Evolutionary conservation across 1,284 basidiomycete species (phyloP), one percentile per base, ranked within the genome.

Genomic region (Tilletia caries): DNA sequence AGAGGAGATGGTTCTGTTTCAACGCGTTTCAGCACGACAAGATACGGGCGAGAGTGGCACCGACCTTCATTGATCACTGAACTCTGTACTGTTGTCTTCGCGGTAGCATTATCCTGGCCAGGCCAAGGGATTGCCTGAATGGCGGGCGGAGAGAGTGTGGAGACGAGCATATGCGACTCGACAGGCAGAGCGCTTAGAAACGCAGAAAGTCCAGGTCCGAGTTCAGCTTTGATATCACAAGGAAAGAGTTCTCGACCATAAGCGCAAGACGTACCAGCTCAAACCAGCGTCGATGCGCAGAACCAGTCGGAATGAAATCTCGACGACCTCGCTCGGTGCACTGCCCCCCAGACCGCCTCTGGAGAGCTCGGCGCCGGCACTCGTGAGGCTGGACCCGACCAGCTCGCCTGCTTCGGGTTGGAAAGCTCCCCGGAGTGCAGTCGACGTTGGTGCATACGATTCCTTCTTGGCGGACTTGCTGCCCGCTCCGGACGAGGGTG

Each of bases 101-200:
- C 25, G 15, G 54, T 37, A 23, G 68, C 60, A 0, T 67, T 65
- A 29, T 76, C 71, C 23, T 74, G 73, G 34, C 50, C 52, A 1
- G 79, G 81, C 81, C 81, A 83, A n/a, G 77, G 73, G 46, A 83
- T 76, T 64, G 73, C 75, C 64, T 83, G 81, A 0, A 83, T 48
- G 5, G 81, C 80, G 3, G 80, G 73, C 0, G 81, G 81, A 8
- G 68, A 67, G 0, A 67, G 67, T 15, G 81, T 81, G 54, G 76
- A 74, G 64, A 83, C 75, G 29, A 83, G 71, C 67, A 83, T 67
- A 44, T 81, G 71, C 1, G 75, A 71, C 8, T 77, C 74, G 27
- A 70, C 72, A 3, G 74, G 67, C 1, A 74, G 67, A 15, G 78
- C 70, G 20, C 64, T 67, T 20, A 41, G 37, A 20, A 20, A 67